Evolutionary conservation across 768 basidiomycete genomes (phyloP), one percentile per base, ranked within the genome.

Genomic region (Pholiota microspora): DNA sequence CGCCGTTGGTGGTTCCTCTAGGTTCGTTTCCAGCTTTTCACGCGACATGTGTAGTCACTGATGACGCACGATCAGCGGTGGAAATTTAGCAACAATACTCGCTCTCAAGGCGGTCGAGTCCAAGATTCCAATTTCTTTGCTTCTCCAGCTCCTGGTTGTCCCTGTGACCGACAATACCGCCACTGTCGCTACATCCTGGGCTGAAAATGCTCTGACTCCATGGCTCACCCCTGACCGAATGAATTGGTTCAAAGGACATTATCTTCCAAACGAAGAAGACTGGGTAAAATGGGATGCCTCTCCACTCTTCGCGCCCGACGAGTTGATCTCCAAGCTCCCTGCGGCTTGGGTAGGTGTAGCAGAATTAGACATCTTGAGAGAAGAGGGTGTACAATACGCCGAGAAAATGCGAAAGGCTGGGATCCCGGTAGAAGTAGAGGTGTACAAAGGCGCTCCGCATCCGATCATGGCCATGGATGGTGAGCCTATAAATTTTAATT

Each of bases 391-490:
- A 1, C 75, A 71, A 27, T 89, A 86, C 59, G 85, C 77, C 0
- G 72, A 83, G 59, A 85, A 81, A 64, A 62, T 89, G 64, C 72
- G 61, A 56, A 62, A 68, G 18, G 72, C 73, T 7, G 86, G 85
- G 0, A 78, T 85, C 10, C 67, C 76, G 18, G 80, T 80, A 8
- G 77, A 85, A 42, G 69, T 78, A 0, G 76, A 76, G 62, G 65
- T 83, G 18, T 90, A 89, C 66, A 74, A 79, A 60, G 78, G 77
- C 9, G 84, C 82, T 3, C 88, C 88, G 25, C 87, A 89, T 71
- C 86, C 81, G 0, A 80, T 87, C 38, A 82, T 89, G 79, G 83
- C 82, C 5, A 86, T 89, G 85, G 86, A 88, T 55, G 84, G 84
- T 85, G 56, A 57, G 83, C 67, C 46, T n/a, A 1, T 35, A 4